Percentiles rank a stretch among this genome's conserved stretches.
These are phyloP conservation scores for Wallacemonas collosoma DNA, from an alignment of 208 protist genomes.

Conservation along the genomic window DNA sequence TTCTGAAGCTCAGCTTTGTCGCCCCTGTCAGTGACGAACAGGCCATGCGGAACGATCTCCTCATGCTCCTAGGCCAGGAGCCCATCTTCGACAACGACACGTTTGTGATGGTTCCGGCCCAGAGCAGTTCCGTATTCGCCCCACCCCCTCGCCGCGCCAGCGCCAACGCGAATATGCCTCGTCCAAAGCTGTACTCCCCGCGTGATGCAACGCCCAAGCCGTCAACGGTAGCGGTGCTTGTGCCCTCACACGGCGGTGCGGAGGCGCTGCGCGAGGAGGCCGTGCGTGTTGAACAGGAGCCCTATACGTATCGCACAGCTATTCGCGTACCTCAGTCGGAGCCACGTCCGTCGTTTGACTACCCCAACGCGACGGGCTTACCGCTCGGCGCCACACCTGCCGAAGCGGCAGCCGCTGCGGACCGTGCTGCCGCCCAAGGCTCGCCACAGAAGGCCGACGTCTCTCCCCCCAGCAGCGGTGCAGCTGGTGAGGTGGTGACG, in stretches of 20 bases:
- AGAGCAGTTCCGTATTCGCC: no score
- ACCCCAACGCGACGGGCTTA: background rate
- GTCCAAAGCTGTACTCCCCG: background rate
- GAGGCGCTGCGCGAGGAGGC: background rate
- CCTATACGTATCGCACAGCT: slow-evolving; percentile 37
- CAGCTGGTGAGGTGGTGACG: background rate
- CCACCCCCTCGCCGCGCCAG: no score
- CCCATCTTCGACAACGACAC: slow-evolving; percentile 20
- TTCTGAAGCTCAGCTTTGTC: slow-evolving; percentile 34
- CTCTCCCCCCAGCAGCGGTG: no score
- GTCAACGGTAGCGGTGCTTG: background rate
- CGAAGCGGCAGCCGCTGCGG: background rate
- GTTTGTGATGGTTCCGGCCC: slow-evolving; percentile 1
- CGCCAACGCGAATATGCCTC: no score
- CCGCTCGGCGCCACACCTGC: slow-evolving; percentile 1
- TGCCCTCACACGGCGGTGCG: background rate
- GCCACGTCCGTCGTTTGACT: slow-evolving; percentile 4
- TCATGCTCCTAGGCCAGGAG: slow-evolving; percentile 30
- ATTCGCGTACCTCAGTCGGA: slow-evolving; percentile 26
- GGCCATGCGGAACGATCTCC: slow-evolving; percentile 28
- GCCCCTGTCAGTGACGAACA: slow-evolving; percentile 33
- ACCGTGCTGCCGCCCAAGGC: background rate
- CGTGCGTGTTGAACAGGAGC: slow-evolving; percentile 6
- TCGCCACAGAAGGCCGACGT: no score
- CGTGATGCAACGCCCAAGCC: background rate